Evolutionary conservation across 164 flowering plant species (phyloP), one percentile per base, ranked within the genome.

Genomic region (Magnolia sinica): DNA sequence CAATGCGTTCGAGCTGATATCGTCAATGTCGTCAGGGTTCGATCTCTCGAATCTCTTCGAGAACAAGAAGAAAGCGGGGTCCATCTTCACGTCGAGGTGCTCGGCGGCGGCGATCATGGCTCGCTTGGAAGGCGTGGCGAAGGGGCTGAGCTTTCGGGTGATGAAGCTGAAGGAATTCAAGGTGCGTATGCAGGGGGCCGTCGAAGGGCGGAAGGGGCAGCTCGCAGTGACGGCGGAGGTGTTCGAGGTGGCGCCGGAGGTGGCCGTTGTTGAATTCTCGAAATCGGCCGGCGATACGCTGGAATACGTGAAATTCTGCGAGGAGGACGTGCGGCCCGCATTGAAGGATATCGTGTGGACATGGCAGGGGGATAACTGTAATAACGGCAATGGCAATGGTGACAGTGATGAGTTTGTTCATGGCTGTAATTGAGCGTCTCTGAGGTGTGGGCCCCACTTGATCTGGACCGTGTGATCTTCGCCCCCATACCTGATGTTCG

Each of bases 291-390:
- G 96, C 2, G 96, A 93, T 52, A 89, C 93, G 24, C 76, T 91
- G 23, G 98, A 93, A 79, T 91, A 90, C 71, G 80, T 70, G 4
- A 87, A 84, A 76, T 91, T 91, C 68, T 90, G 90, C 59, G 85
- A 89, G 68, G 91, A 91, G 58, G 92, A 85, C 7, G 86, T 88
- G 49, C 76, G 96, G 80, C 97, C 96, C 23, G 91, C 92, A 8
- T 76, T 91, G 70, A 90, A 93, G 74, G 96, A 91, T 73, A 89
- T 93, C 22, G 93, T 91, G 9, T 91, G 96, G 95, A 80, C 90
- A 2, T 93, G 96, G 96, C 93, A 75, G 50, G 77, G 77, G 1
- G 77, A 75, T 50, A 1, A 22, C 37, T 14, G 23, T 23, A 23
- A 65, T 24, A 73, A 24, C 22, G 5, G 18, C 67, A 18, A 1